phyloP scores from a whole-genome alignment of 2,329 filamentous ascomycete genomes.

The Colletotrichum incanum region DNA sequence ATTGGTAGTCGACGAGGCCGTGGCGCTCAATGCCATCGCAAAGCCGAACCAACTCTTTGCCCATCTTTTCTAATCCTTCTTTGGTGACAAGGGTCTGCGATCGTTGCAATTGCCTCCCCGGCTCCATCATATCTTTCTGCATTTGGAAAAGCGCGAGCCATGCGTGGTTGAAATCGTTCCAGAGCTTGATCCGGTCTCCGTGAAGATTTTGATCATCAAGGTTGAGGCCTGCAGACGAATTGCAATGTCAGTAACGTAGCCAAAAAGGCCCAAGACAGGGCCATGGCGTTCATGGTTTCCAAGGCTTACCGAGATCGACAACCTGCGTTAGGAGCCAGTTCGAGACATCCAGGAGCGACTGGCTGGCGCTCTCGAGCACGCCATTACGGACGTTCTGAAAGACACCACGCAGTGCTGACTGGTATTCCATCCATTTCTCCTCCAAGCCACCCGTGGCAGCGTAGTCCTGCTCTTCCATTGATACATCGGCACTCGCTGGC shows the following conservation, averaged over 20 bases:
- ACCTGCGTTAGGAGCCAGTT: constrained; percentile 72
- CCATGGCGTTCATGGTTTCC: background rate
- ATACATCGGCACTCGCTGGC: constrained; percentile 58
- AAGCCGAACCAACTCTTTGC: constrained; percentile 83
- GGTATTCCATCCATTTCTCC: constrained; percentile 78
- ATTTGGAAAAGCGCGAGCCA: constrained; percentile 89
- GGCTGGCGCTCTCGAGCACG: constrained; percentile 65
- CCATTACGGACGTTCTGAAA: constrained; percentile 79
- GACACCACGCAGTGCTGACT: constrained; percentile 74
- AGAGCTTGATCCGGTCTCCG: constrained; percentile 84
- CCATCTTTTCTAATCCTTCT: constrained; percentile 83
- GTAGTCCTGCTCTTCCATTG: constrained; percentile 73
- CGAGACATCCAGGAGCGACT: constrained; percentile 67
- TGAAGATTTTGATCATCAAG: constrained; percentile 86
- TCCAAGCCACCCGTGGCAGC: constrained; percentile 71
- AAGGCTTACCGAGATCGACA: constrained; percentile 67
- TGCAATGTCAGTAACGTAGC: constrained; percentile 10
- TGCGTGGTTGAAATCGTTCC: constrained; percentile 94
- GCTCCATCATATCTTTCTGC: constrained; percentile 82
- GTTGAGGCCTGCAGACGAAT: constrained; percentile 77
- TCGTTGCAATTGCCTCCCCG: constrained; percentile 70
- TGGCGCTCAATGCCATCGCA: constrained; percentile 91
- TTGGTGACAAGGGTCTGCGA: constrained; percentile 76
- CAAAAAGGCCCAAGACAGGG: background rate
- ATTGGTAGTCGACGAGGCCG: constrained; percentile 97